phyloP scores from a whole-genome alignment of 2,329 filamentous ascomycete genomes.

The Fusarium pseudograminearum region DNA sequence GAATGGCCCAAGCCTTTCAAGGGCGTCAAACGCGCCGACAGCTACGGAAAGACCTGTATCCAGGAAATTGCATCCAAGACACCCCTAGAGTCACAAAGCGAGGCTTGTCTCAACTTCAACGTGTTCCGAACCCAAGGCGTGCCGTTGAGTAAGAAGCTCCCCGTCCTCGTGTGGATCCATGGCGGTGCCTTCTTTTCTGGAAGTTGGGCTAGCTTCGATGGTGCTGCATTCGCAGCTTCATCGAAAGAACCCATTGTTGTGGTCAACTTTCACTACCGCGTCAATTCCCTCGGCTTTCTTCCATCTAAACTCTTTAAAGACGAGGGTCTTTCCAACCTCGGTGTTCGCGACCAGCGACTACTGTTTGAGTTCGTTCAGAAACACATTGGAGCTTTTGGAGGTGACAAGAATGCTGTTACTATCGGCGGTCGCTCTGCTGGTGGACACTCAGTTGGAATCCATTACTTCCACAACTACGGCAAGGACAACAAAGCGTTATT shows the following conservation, averaged over 20 bases:
- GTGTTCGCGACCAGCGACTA: constrained; percentile 64
- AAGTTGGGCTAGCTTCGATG: constrained; percentile 53
- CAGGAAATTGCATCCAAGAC: constrained; percentile 50
- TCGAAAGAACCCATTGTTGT: constrained; percentile 57
- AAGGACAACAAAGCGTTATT: constrained; percentile 49
- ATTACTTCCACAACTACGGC: constrained; percentile 56
- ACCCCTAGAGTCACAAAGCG: constrained; percentile 45
- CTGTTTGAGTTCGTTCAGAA: constrained; percentile 66
- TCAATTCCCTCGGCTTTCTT: constrained; percentile 56
- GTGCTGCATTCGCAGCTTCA: constrained; percentile 49
- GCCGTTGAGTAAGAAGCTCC: constrained; percentile 52
- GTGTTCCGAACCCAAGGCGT: constrained; percentile 53
- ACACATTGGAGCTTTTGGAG: constrained; percentile 65
- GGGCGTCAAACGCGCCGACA: constrained; percentile 53
- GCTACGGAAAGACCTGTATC: constrained; percentile 58
- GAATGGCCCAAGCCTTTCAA: constrained; percentile 56
- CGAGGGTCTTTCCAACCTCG: constrained; percentile 61
- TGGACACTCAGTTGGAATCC: constrained; percentile 54
- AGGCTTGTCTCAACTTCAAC: constrained; percentile 57
- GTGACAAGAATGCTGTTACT: constrained; percentile 64
- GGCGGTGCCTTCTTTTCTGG: constrained; percentile 54
- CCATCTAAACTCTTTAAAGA: constrained; percentile 57
- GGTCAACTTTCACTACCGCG: constrained; percentile 59
- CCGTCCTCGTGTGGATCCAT: constrained; percentile 57
- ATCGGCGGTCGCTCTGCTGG: constrained; percentile 68